phyloP scores from a whole-genome alignment of 2,329 filamentous ascomycete genomes.

The Ceratocystis alfenasii region DNA sequence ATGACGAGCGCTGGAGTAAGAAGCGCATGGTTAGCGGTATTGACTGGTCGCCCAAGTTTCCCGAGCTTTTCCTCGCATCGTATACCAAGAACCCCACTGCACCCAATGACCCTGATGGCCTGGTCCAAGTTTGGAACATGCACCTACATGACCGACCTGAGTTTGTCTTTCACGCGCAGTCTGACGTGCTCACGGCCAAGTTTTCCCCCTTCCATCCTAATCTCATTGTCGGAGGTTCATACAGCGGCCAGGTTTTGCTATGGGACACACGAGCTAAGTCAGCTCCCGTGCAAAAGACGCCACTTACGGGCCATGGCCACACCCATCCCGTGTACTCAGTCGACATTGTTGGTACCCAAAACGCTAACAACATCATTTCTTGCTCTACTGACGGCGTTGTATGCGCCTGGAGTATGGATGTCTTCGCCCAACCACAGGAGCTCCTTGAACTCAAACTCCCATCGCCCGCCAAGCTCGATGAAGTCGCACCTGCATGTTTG shows the following conservation, averaged over 20 bases:
- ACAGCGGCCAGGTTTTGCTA: constrained; percentile 88
- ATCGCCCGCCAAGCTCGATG: constrained; percentile 70
- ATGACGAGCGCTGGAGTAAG: constrained; percentile 89
- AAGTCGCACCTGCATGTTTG: constrained; percentile 87
- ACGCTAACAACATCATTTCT: constrained; percentile 96
- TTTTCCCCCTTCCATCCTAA: constrained; percentile 99
- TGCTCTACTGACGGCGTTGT: constrained; percentile 94
- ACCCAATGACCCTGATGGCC: constrained; percentile 81
- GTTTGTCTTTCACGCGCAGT: constrained; percentile 92
- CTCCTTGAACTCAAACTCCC: constrained; percentile 79
- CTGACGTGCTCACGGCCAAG: constrained; percentile 86
- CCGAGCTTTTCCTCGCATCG: constrained; percentile 80
- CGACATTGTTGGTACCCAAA: constrained; percentile 92
- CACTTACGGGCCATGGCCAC: constrained; percentile 85
- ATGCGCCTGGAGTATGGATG: constrained; percentile 95
- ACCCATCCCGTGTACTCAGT: constrained; percentile 94
- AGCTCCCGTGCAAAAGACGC: constrained; percentile 87
- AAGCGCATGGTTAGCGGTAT: constrained; percentile 95
- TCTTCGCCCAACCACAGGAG: constrained; percentile 94
- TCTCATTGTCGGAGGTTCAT: constrained; percentile 87
- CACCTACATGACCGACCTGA: constrained; percentile 90
- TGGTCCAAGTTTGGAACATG: constrained; percentile 94
- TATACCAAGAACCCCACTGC: constrained; percentile 97
- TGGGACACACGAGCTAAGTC: constrained; percentile 93
- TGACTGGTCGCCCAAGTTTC: constrained; percentile 91